Conservation (phyloP, 345 rosid species). For the Cardamine resedifolia region DNA sequence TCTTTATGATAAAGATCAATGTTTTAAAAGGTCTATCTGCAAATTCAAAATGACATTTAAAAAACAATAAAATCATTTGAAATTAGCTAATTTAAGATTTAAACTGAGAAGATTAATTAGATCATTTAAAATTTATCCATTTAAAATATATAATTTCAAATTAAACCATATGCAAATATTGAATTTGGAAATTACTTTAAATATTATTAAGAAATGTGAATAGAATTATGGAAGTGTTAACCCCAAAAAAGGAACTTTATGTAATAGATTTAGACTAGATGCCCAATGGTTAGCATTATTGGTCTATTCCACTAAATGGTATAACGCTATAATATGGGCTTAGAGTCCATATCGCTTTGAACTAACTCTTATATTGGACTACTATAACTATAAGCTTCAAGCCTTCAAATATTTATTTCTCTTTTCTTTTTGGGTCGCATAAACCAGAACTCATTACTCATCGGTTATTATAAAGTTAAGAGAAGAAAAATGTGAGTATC, state of each 20-base stretch:
- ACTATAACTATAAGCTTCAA: background rate
- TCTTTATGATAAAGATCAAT: background rate
- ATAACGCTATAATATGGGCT: constrained; percentile 5
- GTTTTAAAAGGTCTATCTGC: background rate
- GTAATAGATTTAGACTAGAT: background rate
- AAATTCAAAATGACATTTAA: background rate
- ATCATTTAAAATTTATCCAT: background rate
- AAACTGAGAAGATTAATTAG: background rate
- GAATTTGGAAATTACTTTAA: background rate
- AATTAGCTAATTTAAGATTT: background rate
- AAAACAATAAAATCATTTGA: no score
- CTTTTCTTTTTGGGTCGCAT: background rate
- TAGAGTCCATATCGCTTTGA: constrained; percentile 9
- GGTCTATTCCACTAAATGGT: background rate
- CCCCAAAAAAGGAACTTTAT: background rate
- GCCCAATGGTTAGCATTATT: background rate
- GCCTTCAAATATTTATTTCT: background rate
- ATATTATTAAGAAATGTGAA: background rate
- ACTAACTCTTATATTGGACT: constrained; percentile 5
- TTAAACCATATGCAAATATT: background rate
- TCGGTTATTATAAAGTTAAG: background rate
- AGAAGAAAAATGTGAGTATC: background rate
- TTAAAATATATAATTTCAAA: background rate
- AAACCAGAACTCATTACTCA: background rate
- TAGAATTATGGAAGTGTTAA: background rate